These are phyloP conservation scores for Rubroboletus pulcherrimus DNA, from an alignment of 768 basidiomycete species.

Conservation along the genomic window DNA sequence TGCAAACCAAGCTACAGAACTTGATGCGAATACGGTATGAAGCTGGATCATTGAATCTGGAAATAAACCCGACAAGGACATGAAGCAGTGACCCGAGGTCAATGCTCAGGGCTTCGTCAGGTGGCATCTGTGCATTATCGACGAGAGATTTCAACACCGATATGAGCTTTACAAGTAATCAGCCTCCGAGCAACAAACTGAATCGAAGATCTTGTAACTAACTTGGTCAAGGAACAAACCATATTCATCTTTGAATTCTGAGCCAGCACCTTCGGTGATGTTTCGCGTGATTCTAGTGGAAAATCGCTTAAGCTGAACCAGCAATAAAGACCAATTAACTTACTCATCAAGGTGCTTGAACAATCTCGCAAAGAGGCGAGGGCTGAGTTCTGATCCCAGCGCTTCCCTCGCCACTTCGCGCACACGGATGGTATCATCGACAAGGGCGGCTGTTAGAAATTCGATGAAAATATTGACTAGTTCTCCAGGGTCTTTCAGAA, in stretches of 20 bases:
- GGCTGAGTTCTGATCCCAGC: constrained; percentile 73
- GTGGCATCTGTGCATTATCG: constrained; percentile 59
- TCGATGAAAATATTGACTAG: constrained; percentile 64
- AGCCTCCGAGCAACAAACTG: constrained; percentile 2
- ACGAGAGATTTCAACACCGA: constrained; percentile 72
- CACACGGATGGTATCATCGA: constrained; percentile 57
- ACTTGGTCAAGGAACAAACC: constrained; percentile 74
- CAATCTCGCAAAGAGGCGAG: constrained; percentile 61
- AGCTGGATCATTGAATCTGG: constrained; percentile 51
- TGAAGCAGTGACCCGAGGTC: constrained; percentile 61
- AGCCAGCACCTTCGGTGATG: constrained; percentile 45
- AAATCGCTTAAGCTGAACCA: neutral
- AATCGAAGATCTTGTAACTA: constrained; percentile 4
- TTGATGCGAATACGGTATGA: constrained; percentile 68
- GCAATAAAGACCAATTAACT: constrained; percentile 23
- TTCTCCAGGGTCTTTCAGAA: constrained; percentile 51
- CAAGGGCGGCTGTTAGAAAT: constrained; percentile 64
- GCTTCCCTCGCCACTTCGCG: constrained; percentile 82
- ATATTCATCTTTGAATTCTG: constrained; percentile 38
- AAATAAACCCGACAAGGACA: constrained; percentile 60
- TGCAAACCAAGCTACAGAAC: constrained; percentile 71
- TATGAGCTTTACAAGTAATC: constrained; percentile 50
- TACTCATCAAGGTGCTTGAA: constrained; percentile 74
- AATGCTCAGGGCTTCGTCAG: constrained; percentile 58
- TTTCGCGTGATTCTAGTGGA: constrained; percentile 45